These are phyloP conservation scores for Sporothrix pseudoabietina DNA, from an alignment of 2,329 filamentous ascomycete genomes.

Conservation along the genomic window DNA sequence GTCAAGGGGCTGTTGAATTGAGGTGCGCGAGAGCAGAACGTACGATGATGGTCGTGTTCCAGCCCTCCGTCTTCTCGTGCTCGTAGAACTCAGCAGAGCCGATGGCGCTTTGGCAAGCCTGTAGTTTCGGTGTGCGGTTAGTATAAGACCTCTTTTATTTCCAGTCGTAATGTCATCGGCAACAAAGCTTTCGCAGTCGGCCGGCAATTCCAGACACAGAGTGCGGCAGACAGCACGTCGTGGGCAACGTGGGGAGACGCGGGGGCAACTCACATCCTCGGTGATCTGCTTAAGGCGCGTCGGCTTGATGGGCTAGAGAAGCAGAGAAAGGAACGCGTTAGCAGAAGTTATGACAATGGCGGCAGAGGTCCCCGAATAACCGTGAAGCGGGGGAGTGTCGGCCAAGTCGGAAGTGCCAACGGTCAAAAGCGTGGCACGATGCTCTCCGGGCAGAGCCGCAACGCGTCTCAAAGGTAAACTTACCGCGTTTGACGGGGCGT, in stretches of 20 bases:
- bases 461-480: background rate
- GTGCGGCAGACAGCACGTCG: too few species aligned
- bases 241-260: background rate
- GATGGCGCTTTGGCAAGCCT: slow-evolving; percentile 84
- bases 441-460: background rate
- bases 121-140: background rate
- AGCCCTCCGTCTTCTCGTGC: slow-evolving; percentile 78
- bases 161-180: background rate
- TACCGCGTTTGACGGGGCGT: slow-evolving; percentile 30
- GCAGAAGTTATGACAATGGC: background rate
- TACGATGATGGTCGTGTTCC: slow-evolving; percentile 95
- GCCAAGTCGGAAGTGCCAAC: background rate
- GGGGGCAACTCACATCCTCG: slow-evolving; percentile 65
- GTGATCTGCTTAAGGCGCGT: slow-evolving; percentile 83
- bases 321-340: slow-evolving; percentile 3
- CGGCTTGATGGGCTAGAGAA: slow-evolving; percentile 68
- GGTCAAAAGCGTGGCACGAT: background rate
- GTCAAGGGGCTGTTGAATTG: too few species aligned
- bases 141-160: background rate
- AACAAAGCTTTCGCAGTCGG: background rate
- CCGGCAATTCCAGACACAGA: background rate
- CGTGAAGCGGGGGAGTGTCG: background rate
- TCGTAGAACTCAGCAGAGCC: slow-evolving; percentile 78
- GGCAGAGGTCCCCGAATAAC: background rate
- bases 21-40: slow-evolving; percentile 39